These are phyloP conservation scores for Clavaria fumosa DNA, from an alignment of 768 basidiomycete genomes.

Conservation along the genomic window DNA sequence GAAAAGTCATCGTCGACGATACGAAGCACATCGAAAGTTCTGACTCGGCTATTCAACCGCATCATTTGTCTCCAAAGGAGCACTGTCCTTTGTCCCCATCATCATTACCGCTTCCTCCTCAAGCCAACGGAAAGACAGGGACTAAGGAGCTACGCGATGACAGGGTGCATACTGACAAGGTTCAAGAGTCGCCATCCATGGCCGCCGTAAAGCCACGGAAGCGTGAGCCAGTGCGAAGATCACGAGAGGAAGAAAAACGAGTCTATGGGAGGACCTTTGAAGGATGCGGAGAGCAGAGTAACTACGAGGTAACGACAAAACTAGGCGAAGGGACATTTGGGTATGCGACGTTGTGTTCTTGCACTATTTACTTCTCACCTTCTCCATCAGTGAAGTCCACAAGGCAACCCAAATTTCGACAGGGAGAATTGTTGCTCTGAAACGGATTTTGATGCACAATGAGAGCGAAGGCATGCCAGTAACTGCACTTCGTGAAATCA, in stretches of 20 bases:
- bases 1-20: too few species aligned
- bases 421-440: slow-evolving; percentile 63
- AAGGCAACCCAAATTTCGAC: slow-evolving; percentile 60
- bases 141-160: slow-evolving; percentile 5
- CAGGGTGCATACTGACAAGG: slow-evolving; percentile 6
- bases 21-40: too few species aligned
- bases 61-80: too few species aligned
- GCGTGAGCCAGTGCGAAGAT: slow-evolving; percentile 32
- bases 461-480: slow-evolving; percentile 96
- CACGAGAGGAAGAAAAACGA: slow-evolving; percentile 46
- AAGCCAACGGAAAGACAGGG: slow-evolving; percentile 8
- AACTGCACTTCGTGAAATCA: slow-evolving; percentile 92
- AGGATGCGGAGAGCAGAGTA: slow-evolving; percentile 55
- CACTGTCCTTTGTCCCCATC: too few species aligned
- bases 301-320: slow-evolving; percentile 75
- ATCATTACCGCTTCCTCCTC: slow-evolving; percentile 16
- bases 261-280: slow-evolving; percentile 54
- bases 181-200: slow-evolving; percentile 16
- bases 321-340: slow-evolving; percentile 97
- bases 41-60: too few species aligned
- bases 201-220: slow-evolving; percentile 17
- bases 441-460: slow-evolving; percentile 92
- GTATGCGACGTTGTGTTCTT: slow-evolving; percentile 29
- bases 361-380: slow-evolving; percentile 4
- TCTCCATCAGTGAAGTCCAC: slow-evolving; percentile 61